Conservation (phyloP, 2,329 filamentous ascomycete genomes). For the Aaosphaeria pasadenensis region DNA sequence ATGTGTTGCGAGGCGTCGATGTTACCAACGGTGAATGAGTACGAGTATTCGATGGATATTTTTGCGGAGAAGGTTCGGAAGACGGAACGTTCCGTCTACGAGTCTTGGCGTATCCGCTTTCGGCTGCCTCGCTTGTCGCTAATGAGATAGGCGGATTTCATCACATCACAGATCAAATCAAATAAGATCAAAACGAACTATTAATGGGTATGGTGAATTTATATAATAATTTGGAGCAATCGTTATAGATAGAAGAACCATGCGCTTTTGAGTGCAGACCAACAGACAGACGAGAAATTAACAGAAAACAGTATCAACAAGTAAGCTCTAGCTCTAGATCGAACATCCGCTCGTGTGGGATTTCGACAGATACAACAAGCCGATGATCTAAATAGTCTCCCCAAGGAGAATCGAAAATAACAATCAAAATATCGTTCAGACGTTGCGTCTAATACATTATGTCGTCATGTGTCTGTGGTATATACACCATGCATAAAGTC, state of each 20-base stretch:
- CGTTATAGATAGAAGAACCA: too few species aligned
- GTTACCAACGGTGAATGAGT: conserved; percentile 1
- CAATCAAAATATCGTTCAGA: conserved; percentile 16
- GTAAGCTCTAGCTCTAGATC: too few species aligned
- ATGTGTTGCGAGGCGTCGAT: neutral
- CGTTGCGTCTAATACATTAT: conserved; percentile 24
- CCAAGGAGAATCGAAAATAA: conserved; percentile 11
- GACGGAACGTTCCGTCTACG: conserved; percentile 23
- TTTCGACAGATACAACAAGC: too few species aligned
- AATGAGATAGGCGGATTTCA: too few species aligned
- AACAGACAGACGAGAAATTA: too few species aligned
- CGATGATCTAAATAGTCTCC: conserved; percentile 9
- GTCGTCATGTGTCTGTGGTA: conserved; percentile 21
- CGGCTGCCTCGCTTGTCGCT: neutral
- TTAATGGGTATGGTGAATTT: too few species aligned
- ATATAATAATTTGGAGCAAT: too few species aligned
- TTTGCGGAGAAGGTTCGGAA: conserved; percentile 36
- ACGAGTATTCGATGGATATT: conserved; percentile 11
- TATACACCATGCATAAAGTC: neutral
- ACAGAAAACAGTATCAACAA: too few species aligned
- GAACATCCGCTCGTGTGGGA: too few species aligned
- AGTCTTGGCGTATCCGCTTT: conserved; percentile 13
- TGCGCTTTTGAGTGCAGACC: too few species aligned
- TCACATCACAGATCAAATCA: too few species aligned
- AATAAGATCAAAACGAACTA: too few species aligned